Percentiles rank a stretch among this genome's conserved stretches.
phyloP scores from a whole-genome alignment of 345 rosid species.

The Eucalyptus victrix region DNA sequence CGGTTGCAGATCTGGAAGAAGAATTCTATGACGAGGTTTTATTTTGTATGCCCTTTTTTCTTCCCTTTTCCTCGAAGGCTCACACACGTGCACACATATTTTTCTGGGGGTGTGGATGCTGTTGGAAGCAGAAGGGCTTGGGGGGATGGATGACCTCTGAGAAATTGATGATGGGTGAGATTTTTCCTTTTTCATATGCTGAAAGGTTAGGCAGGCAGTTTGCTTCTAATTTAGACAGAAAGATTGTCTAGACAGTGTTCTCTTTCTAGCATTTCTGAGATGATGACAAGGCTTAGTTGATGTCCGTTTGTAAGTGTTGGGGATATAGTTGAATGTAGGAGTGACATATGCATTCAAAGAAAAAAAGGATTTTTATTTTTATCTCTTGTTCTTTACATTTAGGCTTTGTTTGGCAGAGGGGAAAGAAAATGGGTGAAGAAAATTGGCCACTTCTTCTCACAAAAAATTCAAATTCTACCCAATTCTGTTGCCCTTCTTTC shows the following conservation, averaged over 20 bases:
- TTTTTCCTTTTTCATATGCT: not conserved
- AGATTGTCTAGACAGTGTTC: not conserved
- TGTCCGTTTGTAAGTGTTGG: not conserved
- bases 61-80: not conserved
- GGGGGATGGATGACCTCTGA: not conserved
- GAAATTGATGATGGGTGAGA: not conserved
- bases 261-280: not conserved
- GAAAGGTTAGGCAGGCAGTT: not conserved
- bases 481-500: not conserved
- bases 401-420: not conserved
- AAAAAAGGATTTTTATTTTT: not conserved
- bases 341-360: not conserved
- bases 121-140: not conserved
- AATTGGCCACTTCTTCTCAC: not conserved
- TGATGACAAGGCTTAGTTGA: not conserved
- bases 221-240: not conserved
- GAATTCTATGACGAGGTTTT: slow-evolving; percentile 83
- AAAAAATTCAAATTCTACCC: not conserved
- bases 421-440: not conserved
- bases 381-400: not conserved
- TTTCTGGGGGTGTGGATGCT: not conserved
- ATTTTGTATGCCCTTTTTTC: not conserved
- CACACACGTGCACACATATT: not conserved
- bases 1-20: slow-evolving; percentile 57
- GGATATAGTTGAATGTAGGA: not conserved